Conservation (phyloP, 306 rosid species). For the Albizia julibrissin region DNA sequence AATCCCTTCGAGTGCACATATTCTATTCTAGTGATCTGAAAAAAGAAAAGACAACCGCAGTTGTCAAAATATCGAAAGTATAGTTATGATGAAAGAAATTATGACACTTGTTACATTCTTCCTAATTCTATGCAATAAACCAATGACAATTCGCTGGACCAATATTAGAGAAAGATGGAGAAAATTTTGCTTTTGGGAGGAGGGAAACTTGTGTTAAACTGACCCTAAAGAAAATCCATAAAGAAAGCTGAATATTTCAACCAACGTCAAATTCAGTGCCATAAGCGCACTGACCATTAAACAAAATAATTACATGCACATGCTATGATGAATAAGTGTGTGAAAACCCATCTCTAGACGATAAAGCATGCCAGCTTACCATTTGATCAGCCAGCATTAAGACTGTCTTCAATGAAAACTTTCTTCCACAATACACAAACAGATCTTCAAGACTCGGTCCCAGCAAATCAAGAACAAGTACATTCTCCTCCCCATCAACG, state of each 20-base stretch:
- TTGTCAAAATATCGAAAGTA: not conserved
- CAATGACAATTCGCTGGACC: not conserved
- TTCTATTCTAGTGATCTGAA: conserved; percentile 85
- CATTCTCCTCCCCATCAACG: conserved; percentile 54
- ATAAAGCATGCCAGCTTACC: conserved; percentile 33
- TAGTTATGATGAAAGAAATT: not conserved
- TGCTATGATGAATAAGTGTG: conserved; percentile 16
- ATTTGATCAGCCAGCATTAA: conserved; percentile 70
- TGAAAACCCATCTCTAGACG: not conserved
- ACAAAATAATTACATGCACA: not conserved
- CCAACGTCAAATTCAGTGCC: not conserved
- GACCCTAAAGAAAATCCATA: not conserved
- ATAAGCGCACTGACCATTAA: not conserved
- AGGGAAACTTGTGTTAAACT: not conserved
- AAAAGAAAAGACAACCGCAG: not conserved
- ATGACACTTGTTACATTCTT: not conserved
- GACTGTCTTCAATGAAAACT: conserved; percentile 55
- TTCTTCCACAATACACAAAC: conserved; percentile 64
- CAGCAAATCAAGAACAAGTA: conserved; percentile 60
- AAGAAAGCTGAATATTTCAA: not conserved
- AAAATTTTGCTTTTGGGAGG: not conserved
- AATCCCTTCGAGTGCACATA: conserved; percentile 94
- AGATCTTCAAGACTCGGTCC: conserved; percentile 72
- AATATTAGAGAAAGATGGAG: conserved; percentile 1
- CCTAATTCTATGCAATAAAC: not conserved